These are phyloP conservation scores for Plasmodium yoelii DNA, from an alignment of 169 alveolate species.

Conservation along the genomic window DNA sequence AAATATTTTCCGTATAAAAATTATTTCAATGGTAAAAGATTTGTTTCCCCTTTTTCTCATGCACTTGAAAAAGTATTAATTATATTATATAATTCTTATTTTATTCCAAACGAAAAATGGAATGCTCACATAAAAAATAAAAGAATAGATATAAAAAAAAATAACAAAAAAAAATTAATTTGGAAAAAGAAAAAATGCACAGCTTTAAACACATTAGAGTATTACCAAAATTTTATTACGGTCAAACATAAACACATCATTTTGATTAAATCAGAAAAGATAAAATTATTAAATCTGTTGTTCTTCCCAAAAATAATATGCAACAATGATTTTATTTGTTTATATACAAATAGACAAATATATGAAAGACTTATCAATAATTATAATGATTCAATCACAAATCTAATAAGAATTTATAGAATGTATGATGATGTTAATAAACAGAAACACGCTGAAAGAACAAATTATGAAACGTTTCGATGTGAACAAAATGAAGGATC, in stretches of 20 bases:
- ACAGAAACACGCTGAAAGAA: not conserved
- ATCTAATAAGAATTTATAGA: not conserved
- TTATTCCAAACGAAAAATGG: too few species aligned
- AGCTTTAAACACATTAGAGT: too few species aligned
- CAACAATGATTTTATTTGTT: constrained; percentile 16
- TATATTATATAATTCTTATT: too few species aligned
- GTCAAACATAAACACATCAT: not conserved
- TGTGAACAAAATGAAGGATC: constrained; percentile 4
- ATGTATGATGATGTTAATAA: not conserved
- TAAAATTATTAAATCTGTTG: not conserved
- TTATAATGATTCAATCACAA: not conserved
- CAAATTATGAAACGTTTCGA: not conserved
- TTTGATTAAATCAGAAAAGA: not conserved
- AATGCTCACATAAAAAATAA: too few species aligned
- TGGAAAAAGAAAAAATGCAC: too few species aligned
- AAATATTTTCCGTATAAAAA: too few species aligned
- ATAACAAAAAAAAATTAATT: too few species aligned
- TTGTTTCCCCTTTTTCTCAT: too few species aligned
- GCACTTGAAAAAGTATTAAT: too few species aligned
- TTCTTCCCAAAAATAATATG: constrained; percentile 14
- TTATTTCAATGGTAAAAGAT: too few species aligned
- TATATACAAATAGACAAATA: not conserved
- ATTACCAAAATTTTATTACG: not conserved
- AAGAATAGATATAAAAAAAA: too few species aligned
- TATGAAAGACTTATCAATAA: not conserved